These are phyloP conservation scores for Sideroxylon spinosum DNA, from an alignment of 179 eudicot species.

Conservation along the genomic window DNA sequence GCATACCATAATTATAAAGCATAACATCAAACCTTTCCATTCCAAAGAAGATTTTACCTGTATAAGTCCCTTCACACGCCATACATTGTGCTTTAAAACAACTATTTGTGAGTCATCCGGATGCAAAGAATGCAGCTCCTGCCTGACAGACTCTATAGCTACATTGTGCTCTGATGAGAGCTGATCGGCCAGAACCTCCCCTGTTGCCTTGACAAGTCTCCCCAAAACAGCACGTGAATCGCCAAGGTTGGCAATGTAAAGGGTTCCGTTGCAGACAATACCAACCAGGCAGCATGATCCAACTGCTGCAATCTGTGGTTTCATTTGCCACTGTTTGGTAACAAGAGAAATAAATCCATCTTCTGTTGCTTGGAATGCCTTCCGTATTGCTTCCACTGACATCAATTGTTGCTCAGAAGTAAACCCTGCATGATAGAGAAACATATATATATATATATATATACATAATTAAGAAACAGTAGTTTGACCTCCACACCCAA, in stretches of 20 bases:
- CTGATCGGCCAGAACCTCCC: slow-evolving; percentile 78
- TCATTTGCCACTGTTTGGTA: slow-evolving; percentile 73
- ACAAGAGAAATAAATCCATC: slow-evolving; percentile 82
- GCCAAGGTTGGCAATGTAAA: slow-evolving; percentile 82
- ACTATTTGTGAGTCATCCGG: slow-evolving; percentile 86
- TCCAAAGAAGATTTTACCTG: slow-evolving; percentile 46
- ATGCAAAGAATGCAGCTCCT: slow-evolving; percentile 80
- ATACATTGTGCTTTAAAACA: slow-evolving; percentile 88
- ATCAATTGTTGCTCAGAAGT: slow-evolving; percentile 76
- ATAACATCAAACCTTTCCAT: not conserved
- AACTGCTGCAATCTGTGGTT: slow-evolving; percentile 90
- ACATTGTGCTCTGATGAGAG: slow-evolving; percentile 89
- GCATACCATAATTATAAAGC: not conserved
- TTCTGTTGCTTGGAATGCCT: slow-evolving; percentile 96
- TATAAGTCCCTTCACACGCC: slow-evolving; percentile 96
- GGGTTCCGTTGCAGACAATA: slow-evolving; percentile 65
- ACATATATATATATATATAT: no score
- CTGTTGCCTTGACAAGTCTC: slow-evolving; percentile 70
- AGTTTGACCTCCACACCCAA: not conserved
- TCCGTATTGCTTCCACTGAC: slow-evolving; percentile 78
- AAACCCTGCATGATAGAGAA: slow-evolving; percentile 45
- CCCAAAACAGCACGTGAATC: slow-evolving; percentile 98
- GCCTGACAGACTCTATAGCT: slow-evolving; percentile 83
- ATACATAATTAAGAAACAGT: no score
- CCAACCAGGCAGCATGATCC: slow-evolving; percentile 96